These are phyloP conservation scores for Dysphania ambrosioides DNA, from an alignment of 148 eudicot genomes.

Conservation along the genomic window DNA sequence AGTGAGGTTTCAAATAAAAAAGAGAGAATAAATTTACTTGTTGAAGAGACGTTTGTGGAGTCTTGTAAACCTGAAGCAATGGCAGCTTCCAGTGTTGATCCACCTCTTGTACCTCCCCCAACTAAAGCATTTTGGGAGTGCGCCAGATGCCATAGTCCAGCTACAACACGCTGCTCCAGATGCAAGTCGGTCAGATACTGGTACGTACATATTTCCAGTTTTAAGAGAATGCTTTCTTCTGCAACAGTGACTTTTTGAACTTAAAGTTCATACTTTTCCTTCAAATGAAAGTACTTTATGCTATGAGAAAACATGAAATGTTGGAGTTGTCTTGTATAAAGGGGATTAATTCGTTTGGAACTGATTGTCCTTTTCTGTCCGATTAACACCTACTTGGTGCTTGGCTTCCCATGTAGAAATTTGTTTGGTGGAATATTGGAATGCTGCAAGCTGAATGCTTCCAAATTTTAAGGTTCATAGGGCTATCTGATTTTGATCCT, in stretches of 20 bases:
- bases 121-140: conserved; percentile 54
- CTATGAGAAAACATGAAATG: neutral
- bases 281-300: neutral
- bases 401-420: neutral
- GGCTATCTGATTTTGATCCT: no score
- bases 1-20: conserved; percentile 64
- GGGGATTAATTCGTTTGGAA: neutral
- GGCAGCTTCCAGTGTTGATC: conserved; percentile 52
- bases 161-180: conserved; percentile 82
- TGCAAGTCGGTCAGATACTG: conserved; percentile 95
- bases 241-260: neutral
- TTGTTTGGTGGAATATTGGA: no score
- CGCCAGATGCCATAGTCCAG: conserved; percentile 69
- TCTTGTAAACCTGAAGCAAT: conserved; percentile 49
- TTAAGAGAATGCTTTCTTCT: neutral
- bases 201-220: conserved; percentile 35
- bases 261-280: neutral
- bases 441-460: no score
- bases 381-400: neutral
- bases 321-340: neutral
- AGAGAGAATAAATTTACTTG: conserved; percentile 54
- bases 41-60: conserved; percentile 57
- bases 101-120: conserved; percentile 44
- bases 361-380: neutral
- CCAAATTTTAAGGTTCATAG: no score